Percentiles rank a stretch among this genome's conserved stretches.
phyloP scores from a whole-genome alignment of 2,329 filamentous ascomycete species.

The Penicillium hordei region DNA sequence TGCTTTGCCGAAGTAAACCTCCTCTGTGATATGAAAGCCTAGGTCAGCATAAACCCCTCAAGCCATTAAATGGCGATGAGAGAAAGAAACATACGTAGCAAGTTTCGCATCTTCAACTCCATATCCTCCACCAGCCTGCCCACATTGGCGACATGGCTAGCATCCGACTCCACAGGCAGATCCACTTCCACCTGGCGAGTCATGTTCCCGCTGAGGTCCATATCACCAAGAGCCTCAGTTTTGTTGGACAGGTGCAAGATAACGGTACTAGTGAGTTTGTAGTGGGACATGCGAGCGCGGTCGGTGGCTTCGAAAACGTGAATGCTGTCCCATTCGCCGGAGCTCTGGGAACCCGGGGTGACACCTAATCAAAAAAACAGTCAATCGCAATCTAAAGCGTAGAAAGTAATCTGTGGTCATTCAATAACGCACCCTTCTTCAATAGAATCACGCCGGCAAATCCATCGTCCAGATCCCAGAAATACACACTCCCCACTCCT shows the following conservation, averaged over 20 bases:
- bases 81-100: conserved; percentile 59
- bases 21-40: conserved; percentile 54
- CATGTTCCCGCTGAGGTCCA: conserved; percentile 97
- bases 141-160: conserved; percentile 92
- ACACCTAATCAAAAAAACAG: conserved; percentile 51
- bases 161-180: conserved; percentile 82
- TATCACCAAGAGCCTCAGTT: conserved; percentile 68
- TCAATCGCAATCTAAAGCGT: conserved; percentile 9
- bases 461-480: conserved; percentile 97
- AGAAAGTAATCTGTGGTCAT: background rate
- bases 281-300: conserved; percentile 85
- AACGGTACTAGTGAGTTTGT: conserved; percentile 96
- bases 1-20: conserved; percentile 99
- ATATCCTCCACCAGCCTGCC: conserved; percentile 95
- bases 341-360: conserved; percentile 64
- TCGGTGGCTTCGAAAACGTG: conserved; percentile 98
- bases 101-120: conserved; percentile 98
- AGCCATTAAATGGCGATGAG: background rate
- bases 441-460: conserved; percentile 94
- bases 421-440: conserved; percentile 73
- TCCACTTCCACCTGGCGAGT: conserved; percentile 94
- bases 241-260: conserved; percentile 81
- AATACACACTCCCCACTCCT: conserved; percentile 91
- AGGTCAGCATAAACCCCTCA: conserved; percentile 18
- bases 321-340: conserved; percentile 95